Base-by-base conservation (phyloP, 768 basidiomycete genomes). In the Hypsizygus marmoreus region DNA sequence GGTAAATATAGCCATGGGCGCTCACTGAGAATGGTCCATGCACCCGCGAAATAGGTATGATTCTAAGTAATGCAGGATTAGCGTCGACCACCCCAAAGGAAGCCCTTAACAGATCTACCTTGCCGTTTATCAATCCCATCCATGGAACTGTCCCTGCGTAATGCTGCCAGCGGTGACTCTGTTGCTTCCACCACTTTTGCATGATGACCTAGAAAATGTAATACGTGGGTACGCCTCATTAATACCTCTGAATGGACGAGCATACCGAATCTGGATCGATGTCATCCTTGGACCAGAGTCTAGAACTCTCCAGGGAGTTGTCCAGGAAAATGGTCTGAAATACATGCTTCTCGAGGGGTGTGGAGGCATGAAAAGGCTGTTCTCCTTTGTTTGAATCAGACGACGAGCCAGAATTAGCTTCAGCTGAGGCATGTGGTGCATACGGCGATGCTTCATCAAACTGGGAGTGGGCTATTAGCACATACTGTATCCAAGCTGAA, bases 161-260 rank as follows among this genome's bases (percentile, higher is more conserved):
- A 46, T 71, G 70, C 56, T 76, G 74, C 74, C 74, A 77, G 17
- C 74, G 67, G 51, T 77, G 74, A 40, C 72, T 72, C 56, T 75
- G 74, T 55, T 77, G 76, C 56, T 77, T 77, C 76, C 75, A 77
- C 75, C 72, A 74, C 55, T 75, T 74, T 58, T 75, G 66, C 54
- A 63, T 38, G 22, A 77, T 71, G 25, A 68, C 56, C 55, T 64
- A 17, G 6, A 13, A n/a, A 20, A 9, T 29, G 19, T 28, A 12
- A 30, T 17, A 47, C 8, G 16, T 8, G 17, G 26, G 34, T 14
- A 24, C 14, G 8, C 10, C 35, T n/a, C 14, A 16, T 42, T 5
- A 14, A 30, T 14, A 12, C 37, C 13, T 33, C 2, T 10, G 28
- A 14, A 29, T 2, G 6, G 28, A 20, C 20, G 24, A 6, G 19